Base-by-base conservation (phyloP, 2,329 filamentous ascomycete species). In the Calonectria hongkongensis region DNA sequence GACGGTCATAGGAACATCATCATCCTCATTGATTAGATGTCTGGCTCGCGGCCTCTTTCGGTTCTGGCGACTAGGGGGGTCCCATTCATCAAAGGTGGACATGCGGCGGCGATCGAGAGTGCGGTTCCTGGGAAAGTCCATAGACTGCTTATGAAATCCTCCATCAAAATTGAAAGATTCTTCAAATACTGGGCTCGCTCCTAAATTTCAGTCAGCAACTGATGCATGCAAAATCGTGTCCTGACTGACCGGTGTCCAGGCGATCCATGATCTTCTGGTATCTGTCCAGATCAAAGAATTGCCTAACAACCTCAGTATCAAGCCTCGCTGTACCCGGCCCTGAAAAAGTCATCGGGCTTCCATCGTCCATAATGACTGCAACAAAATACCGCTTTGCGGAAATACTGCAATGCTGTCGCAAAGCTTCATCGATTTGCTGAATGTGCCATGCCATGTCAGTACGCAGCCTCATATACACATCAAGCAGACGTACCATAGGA, bases 391-490 rank as follows among this genome's bases (percentile, higher is more conserved):
- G 83, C 65, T 86, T 85, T 13, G 86, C 86, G 2, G 87, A 85
- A 56, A 91, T 89, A 45, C 86, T 85, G 75, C 89, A 91, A 48
- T 88, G 84, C 62, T 89, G 86, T 18, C 87, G 84, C 13, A 92
- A 81, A 30, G 87, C 89, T 73, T 87, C 85, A 41, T 87, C 86
- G 41, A 91, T 89, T 77, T 88, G 82, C 88, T 89, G 71, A 28
- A n/a, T 50, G 18, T 30, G 33, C 21, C 27, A 47, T 16, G n/a
- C 3, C 16, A 30, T 13, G 65, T 80, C 50, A 80, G 77, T 50
- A n/a, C 48, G 10, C 58, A 18, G n/a, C 39, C 21, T 25, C 28
- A n/a, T 12, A 51, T 7, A 15, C 21, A 16, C 28, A 12, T 28
- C 45, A 64, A 18, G 10, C 13, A 4, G 27, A 77, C 78, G 77